Base-by-base conservation (phyloP, 2,329 filamentous ascomycete species). In the Xylariales sp. region DNA sequence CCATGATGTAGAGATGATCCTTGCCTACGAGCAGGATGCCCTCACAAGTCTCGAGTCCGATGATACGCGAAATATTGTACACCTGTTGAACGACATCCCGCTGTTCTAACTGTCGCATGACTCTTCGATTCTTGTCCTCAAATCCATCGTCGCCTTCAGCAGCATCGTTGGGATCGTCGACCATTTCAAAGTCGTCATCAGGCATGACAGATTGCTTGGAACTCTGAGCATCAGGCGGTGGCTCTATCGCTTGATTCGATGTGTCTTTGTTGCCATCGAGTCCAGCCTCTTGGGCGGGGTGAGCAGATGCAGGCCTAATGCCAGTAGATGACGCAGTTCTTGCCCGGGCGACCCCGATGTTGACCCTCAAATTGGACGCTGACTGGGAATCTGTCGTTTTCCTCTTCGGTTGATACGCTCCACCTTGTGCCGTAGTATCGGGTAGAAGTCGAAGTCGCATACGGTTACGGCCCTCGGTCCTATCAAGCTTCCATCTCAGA, bases 41-140 rank as follows among this genome's bases (percentile, higher is more conserved):
- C 60, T 98, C 94, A 46, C 87, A 88, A 7, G 90, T 90, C 58
- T 98, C 93, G 4, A 98, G 73, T 8, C 93, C 93, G 22, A 95
- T 83, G 41, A 98, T 91, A 9, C 93, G 84, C 12, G 93, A 97
- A 37, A 97, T 84, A 53, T 98, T 98, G 71, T 88, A 95, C 1
- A 96, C 88, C 43, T 88, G 86, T 59, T 96, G 88, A 2, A 98
- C 91, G 42, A 90, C 80, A 55, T 98, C 93, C 4, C 90, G 89
- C 10, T 86, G 84, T 52, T 95, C 85, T 9, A 98, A 73, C 48
- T 88, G 91, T 38, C 93, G 80, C 88, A 97, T 94, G 32, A 98
- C 91, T 62, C 96, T 96, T 32, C 94, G 80, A 56, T 98, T 97
- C 69, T 96, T 97, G 62, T 98, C 94, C 63, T 98, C 94, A 48